Evolutionary conservation across 2,329 filamentous ascomycete species (phyloP).

Genomic region (Alternaria alternata): DNA sequence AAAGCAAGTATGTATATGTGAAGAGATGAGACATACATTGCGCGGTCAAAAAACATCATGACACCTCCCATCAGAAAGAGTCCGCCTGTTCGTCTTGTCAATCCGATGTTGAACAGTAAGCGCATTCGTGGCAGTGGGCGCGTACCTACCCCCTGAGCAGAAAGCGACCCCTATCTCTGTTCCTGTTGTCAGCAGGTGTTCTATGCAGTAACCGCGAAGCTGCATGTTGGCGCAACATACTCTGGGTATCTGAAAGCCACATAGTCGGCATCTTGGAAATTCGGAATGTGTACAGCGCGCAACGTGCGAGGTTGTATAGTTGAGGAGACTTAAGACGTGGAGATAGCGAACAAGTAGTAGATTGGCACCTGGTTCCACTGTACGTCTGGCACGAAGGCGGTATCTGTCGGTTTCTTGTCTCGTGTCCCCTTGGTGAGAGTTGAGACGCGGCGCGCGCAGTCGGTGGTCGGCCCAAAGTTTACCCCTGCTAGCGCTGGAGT

Average conservation of each 20-base stretch:
- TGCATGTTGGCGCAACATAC: slow-evolving; percentile 63
- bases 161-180: slow-evolving; percentile 96
- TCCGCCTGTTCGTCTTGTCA: slow-evolving; percentile 67
- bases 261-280: slow-evolving; percentile 73
- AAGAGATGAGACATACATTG: slow-evolving; percentile 71
- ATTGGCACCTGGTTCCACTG: slow-evolving; percentile 7
- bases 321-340: background rate
- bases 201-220: background rate
- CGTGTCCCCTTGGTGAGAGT: slow-evolving; percentile 40
- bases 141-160: slow-evolving; percentile 89
- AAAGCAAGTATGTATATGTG: background rate
- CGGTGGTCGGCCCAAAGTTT: slow-evolving; percentile 13
- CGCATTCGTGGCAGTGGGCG: slow-evolving; percentile 21
- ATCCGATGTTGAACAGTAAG: slow-evolving; percentile 19
- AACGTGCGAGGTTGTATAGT: slow-evolving; percentile 10
- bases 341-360: background rate
- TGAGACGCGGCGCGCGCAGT: slow-evolving; percentile 25
- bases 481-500: slow-evolving; percentile 35
- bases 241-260: slow-evolving; percentile 96
- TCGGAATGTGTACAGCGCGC: background rate
- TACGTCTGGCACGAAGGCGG: slow-evolving; percentile 18
- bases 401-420: slow-evolving; percentile 31
- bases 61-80: slow-evolving; percentile 96
- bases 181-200: slow-evolving; percentile 13
- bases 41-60: slow-evolving; percentile 96